Evolutionary conservation across 306 rosid genomes (phyloP), one percentile per base, ranked within the genome.

Genomic region (Prunus mira): DNA sequence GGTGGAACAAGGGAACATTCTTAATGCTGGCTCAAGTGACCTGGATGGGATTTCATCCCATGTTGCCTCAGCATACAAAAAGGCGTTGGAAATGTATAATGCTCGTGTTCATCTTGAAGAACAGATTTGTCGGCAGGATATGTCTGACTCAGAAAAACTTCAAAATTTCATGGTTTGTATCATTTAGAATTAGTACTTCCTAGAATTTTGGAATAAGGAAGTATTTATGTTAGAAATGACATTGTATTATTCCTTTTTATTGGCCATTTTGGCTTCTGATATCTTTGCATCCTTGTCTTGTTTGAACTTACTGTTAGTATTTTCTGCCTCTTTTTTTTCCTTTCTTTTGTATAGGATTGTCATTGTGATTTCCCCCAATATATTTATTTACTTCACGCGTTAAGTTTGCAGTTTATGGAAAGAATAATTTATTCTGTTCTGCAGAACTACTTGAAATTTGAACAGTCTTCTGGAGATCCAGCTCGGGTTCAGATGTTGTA

Each of bases 371-470:
- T n/a, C 51, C 52, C 24, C 9, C 2, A 38, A 20, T 34, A 75
- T 15, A 5, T 28, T 71, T n/a, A 50, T 50, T 14, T 13, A 65
- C 24, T 69, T 71, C 3, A 27, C 54, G 32, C 2, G 22, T 28
- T 18, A 71, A n/a, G 3, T 47, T 10, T 50, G 47, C 56, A 32
- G 67, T 50, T 30, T 62, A 47, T 43, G 66, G 64, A 14, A 54
- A 71, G 32, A 49, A 11, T 10, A 30, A 32, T 66, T 81, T 17
- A 27, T 34, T 67, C 66, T 74, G 49, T 77, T 74, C 63, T 89
- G 85, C 86, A 94, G 98, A 86, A 77, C 81, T 95, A 92, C 80
- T 82, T 92, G 89, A 92, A 89, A 80, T 87, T 92, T 79, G 99
- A 95, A 76, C 86, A 82, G 86, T 86, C 93, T 67, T 75, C 78